These are phyloP conservation scores for Trametes hirsuta DNA, from an alignment of 1,284 basidiomycete genomes.

Conservation along the genomic window DNA sequence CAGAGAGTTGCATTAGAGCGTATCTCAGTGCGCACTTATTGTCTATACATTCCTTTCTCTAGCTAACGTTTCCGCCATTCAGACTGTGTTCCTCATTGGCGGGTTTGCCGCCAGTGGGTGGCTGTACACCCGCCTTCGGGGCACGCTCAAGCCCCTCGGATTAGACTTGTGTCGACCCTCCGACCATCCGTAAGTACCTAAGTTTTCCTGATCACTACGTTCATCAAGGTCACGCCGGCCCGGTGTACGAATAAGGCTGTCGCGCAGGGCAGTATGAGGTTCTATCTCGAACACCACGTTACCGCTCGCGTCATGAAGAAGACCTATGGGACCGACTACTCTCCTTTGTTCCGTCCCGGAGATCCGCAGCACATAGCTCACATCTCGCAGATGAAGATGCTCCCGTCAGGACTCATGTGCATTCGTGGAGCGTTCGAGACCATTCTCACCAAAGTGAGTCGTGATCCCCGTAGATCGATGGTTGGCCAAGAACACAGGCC, in stretches of 20 bases:
- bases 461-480: too few species aligned
- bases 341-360: slow-evolving; percentile 31
- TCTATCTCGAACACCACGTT: slow-evolving; percentile 41
- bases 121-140: slow-evolving; percentile 36
- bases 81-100: slow-evolving; percentile 44
- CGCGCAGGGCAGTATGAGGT: slow-evolving; percentile 40
- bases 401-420: neutral
- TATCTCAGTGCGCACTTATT: slow-evolving; percentile 4
- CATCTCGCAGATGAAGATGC: slow-evolving; percentile 19
- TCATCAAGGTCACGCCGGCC: neutral
- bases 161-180: slow-evolving; percentile 47
- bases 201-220: neutral
- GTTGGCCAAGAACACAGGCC: too few species aligned
- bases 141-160: slow-evolving; percentile 32
- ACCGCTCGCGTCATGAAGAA: slow-evolving; percentile 38
- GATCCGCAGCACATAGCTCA: slow-evolving; percentile 39
- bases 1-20: slow-evolving; percentile 7
- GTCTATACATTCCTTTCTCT: neutral
- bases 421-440: too few species aligned
- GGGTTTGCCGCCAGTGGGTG: slow-evolving; percentile 45
- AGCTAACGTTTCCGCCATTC: neutral
- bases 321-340: slow-evolving; percentile 39
- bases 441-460: too few species aligned
- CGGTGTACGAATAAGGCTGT: slow-evolving; percentile 34
- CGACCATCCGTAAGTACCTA: slow-evolving; percentile 32